phyloP scores from a whole-genome alignment of 257 asterid species.

The Catharanthus roseus region DNA sequence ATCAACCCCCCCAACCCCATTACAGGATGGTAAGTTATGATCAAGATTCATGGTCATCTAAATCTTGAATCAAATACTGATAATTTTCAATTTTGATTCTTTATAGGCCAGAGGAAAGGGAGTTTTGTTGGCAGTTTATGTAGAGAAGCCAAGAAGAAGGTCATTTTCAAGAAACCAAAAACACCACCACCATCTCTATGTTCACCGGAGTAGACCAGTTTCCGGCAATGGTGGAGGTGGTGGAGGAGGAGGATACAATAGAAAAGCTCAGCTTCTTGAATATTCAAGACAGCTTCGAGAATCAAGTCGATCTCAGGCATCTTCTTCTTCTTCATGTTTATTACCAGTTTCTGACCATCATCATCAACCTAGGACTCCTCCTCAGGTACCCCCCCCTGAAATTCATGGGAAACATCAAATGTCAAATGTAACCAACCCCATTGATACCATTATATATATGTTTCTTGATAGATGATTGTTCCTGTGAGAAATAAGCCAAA shows the following conservation, averaged over 20 bases:
- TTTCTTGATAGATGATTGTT: constrained; percentile 26
- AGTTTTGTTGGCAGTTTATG: constrained; percentile 33
- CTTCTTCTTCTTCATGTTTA: constrained; percentile 11
- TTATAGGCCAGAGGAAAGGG: constrained; percentile 4
- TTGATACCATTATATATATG: too few species aligned
- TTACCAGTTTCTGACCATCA: constrained; percentile 2
- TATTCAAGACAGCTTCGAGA: constrained; percentile 41
- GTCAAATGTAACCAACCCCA: background rate
- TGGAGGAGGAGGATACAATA: constrained; percentile 36
- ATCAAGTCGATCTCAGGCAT: constrained; percentile 17
- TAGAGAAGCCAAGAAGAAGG: constrained; percentile 25
- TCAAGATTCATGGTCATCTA: background rate
- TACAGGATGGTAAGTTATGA: constrained; percentile 1
- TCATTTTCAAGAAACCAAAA: background rate
- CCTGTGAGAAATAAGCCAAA: constrained; percentile 17
- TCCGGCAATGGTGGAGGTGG: constrained; percentile 24
- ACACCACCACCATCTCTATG: constrained; percentile 16
- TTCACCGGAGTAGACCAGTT: constrained; percentile 13
- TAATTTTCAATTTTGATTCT: background rate
- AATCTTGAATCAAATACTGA: background rate
- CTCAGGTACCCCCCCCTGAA: background rate
- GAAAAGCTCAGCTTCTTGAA: constrained; percentile 48
- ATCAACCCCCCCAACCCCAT: background rate
- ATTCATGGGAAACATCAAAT: background rate
- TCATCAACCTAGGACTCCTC: background rate